These are phyloP conservation scores for Fusarium longipes DNA, from an alignment of 2,329 filamentous ascomycete genomes.

Conservation along the genomic window DNA sequence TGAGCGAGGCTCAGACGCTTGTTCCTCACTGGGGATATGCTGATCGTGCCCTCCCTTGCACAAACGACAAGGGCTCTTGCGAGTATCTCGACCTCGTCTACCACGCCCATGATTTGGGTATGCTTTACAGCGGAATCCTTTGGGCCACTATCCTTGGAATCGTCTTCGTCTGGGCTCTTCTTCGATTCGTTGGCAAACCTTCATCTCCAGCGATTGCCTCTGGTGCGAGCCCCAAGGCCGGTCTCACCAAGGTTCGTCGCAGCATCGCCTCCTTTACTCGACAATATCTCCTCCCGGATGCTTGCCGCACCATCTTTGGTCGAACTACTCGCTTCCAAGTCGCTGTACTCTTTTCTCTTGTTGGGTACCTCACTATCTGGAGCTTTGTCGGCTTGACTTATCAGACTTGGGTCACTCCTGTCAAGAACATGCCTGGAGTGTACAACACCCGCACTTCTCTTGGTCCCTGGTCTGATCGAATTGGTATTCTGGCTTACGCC, in stretches of 20 bases:
- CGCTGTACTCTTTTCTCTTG: conserved; percentile 66
- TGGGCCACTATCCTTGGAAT: conserved; percentile 60
- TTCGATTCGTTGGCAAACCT: conserved; percentile 43
- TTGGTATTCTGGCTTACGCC: conserved; percentile 78
- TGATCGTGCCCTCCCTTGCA: conserved; percentile 59
- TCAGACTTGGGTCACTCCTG: conserved; percentile 75
- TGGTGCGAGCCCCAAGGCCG: conserved; percentile 41
- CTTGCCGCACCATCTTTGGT: conserved; percentile 69
- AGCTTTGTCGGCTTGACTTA: conserved; percentile 77
- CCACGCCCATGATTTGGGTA: conserved; percentile 59
- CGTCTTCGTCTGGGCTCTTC: conserved; percentile 56
- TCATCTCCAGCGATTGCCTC: conserved; percentile 37
- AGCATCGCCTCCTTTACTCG: conserved; percentile 57
- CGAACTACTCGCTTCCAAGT: conserved; percentile 76
- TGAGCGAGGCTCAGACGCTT: conserved; percentile 49
- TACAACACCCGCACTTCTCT: conserved; percentile 74
- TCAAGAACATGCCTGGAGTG: conserved; percentile 64
- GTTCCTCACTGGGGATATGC: conserved; percentile 61
- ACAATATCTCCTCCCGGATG: conserved; percentile 70
- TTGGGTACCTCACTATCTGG: conserved; percentile 73
- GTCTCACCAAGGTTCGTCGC: conserved; percentile 47
- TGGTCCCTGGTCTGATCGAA: conserved; percentile 74
- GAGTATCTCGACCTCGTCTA: conserved; percentile 65
- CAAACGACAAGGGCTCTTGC: conserved; percentile 60
- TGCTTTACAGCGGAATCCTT: conserved; percentile 63